Base-by-base conservation (phyloP, 2,329 filamentous ascomycete genomes). In the Ascochyta pisi region DNA sequence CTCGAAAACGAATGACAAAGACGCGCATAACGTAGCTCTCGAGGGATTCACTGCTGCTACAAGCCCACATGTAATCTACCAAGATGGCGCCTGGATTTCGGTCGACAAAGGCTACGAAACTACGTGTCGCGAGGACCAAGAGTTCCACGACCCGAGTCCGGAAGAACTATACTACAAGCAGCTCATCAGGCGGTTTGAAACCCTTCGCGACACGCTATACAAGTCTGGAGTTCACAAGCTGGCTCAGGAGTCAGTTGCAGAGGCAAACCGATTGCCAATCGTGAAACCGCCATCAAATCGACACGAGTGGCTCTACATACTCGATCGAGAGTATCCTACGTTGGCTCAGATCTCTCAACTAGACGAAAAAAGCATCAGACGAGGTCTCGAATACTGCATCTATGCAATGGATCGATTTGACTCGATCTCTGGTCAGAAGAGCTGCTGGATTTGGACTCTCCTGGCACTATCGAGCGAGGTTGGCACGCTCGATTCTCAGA, bases 391-490 rank as follows among this genome's bases (percentile, higher is more conserved):
- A 35, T 77, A 83, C 24, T 80, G 93, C 48, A 73, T 76, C 9
- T 66, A 90, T n/a, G 85, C 89, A 47, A 82, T 89, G 49, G 83
- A 82, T 41, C 83, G 82, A 45, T 84, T 83, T n/a, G 76, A 80
- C 22, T 81, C 83, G 27, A 79, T 92, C 27, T 81, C 85, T 24
- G 83, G 85, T 65, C 84, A 87, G 43, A 86, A 90, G 4, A 92
- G 91, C 57, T 83, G 86, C 15, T 98, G 94, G 94, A 80, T 91
- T 4, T 97, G 92, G 93, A 87, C 89, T 0, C 76, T 96, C 54
- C 79, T 97, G 40, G 91, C 90, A 3, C 84, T 87, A 54, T 82
- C 94, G 55, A 88, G 90, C 0, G 89, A 91, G 33, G 79, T 86
- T 9, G 92, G 92, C 1, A 87, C 90, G 73, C 79, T 97, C 72